A percentile compares a stretch with the other conserved stretches of the same genome.
Evolutionary conservation across 129 eudicot genomes (phyloP).

Genomic region (Artemisia annua): DNA sequence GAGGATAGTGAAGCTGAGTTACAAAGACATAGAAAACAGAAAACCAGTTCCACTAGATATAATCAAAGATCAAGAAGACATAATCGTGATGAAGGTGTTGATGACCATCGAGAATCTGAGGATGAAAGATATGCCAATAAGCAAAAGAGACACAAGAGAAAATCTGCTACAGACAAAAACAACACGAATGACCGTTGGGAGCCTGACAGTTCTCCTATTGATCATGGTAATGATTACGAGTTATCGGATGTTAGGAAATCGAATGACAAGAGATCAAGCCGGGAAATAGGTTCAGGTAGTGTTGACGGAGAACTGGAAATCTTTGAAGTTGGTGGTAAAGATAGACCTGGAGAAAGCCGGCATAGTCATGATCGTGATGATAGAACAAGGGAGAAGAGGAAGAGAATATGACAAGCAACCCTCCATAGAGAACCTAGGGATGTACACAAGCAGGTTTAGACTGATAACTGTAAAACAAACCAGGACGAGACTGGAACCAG

Average conservation of each 20-base stretch:
- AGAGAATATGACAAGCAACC: constrained; percentile 24
- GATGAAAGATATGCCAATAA: neutral
- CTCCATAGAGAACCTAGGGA: too few species aligned
- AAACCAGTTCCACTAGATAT: neutral
- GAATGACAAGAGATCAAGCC: constrained; percentile 1
- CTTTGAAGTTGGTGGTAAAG: neutral
- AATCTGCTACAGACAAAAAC: constrained; percentile 19
- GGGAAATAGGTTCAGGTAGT: constrained; percentile 10
- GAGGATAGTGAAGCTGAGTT: constrained; percentile 20
- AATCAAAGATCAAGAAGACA: constrained; percentile 29
- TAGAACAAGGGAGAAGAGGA: constrained; percentile 22
- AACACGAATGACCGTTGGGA: constrained; percentile 48
- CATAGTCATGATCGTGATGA: constrained; percentile 15
- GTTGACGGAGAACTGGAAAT: neutral
- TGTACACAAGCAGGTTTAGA: too few species aligned
- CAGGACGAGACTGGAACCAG: too few species aligned
- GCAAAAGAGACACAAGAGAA: constrained; percentile 26
- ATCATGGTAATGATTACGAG: constrained; percentile 4
- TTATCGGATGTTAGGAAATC: neutral
- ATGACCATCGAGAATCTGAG: constrained; percentile 18
- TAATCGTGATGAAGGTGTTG: constrained; percentile 17
- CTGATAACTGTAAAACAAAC: too few species aligned
- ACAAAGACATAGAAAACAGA: constrained; percentile 9
- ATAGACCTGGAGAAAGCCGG: constrained; percentile 1
- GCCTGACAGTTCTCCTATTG: constrained; percentile 27